phyloP scores from a whole-genome alignment of 2,329 filamentous ascomycete genomes.

The Diplodia seriata region DNA sequence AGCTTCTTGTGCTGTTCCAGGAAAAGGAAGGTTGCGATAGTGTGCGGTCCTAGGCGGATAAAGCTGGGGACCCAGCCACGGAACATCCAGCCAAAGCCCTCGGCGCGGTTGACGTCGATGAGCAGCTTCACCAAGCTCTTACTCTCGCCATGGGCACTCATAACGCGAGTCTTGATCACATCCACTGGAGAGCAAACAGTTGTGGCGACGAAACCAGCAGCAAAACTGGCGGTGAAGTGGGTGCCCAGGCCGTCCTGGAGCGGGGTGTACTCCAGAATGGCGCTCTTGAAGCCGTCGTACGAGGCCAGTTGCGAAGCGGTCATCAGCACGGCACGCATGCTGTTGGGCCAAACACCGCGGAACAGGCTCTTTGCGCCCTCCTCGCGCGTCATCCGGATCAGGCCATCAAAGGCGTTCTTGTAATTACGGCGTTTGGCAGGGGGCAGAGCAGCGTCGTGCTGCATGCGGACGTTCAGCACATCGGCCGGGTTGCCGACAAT shows the following conservation, averaged over 20 bases:
- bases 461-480: slow-evolving; percentile 98
- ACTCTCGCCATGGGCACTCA: slow-evolving; percentile 67
- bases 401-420: slow-evolving; percentile 83
- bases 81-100: slow-evolving; percentile 84
- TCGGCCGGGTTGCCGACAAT: slow-evolving; percentile 93
- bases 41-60: slow-evolving; percentile 73
- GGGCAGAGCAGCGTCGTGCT: slow-evolving; percentile 85
- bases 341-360: slow-evolving; percentile 85
- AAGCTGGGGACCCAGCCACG: slow-evolving; percentile 88
- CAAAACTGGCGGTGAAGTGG: slow-evolving; percentile 78
- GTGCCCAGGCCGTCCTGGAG: slow-evolving; percentile 73
- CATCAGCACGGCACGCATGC: slow-evolving; percentile 82
- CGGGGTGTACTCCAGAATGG: slow-evolving; percentile 70
- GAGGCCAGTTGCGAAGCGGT: slow-evolving; percentile 83
- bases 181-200: slow-evolving; percentile 86
- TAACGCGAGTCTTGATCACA: slow-evolving; percentile 87
- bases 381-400: slow-evolving; percentile 83
- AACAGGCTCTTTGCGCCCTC: slow-evolving; percentile 81
- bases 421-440: slow-evolving; percentile 80
- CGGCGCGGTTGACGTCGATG: slow-evolving; percentile 69
- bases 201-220: slow-evolving; percentile 83
- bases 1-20: slow-evolving; percentile 84
- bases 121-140: slow-evolving; percentile 67
- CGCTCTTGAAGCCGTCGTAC: slow-evolving; percentile 81
- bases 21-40: slow-evolving; percentile 85